Conservation (phyloP, 148 eudicot species). For the Dysphania ambrosioides region DNA sequence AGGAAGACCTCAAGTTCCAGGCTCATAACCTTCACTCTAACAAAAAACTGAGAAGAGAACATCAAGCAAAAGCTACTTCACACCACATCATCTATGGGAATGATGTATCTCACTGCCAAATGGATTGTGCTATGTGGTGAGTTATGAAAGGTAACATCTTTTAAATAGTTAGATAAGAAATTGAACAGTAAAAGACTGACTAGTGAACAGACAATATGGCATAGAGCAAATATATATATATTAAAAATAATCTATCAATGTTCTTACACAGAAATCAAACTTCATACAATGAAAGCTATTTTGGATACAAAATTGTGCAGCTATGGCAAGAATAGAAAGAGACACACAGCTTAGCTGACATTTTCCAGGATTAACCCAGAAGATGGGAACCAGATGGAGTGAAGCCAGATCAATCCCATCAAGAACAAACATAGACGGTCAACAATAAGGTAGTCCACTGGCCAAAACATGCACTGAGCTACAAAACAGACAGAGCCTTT, state of each 20-base stretch:
- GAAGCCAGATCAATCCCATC: background rate
- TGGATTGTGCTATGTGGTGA: background rate
- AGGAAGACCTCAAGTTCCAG: too few species aligned
- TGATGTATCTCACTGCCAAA: background rate
- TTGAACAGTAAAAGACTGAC: background rate
- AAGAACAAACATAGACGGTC: background rate
- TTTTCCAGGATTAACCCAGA: background rate
- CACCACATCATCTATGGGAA: background rate
- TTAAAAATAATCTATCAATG: background rate
- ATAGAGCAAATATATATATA: background rate
- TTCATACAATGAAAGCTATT: background rate
- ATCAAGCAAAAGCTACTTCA: background rate
- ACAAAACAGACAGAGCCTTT: background rate
- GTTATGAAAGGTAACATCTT: background rate
- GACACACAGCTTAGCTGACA: conserved; percentile 17
- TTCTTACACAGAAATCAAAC: background rate
- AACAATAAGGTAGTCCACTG: background rate
- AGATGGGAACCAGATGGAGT: conserved; percentile 1
- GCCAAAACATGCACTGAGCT: conserved; percentile 10
- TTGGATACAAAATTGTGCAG: conserved; percentile 2
- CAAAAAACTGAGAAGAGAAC: background rate
- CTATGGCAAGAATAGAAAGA: conserved; percentile 8
- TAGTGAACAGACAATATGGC: background rate
- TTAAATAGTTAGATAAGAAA: background rate
- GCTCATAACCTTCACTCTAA: too few species aligned